These are phyloP conservation scores for Scheffersomyces titani DNA, from an alignment of 1,139 yeast species.

Conservation along the genomic window DNA sequence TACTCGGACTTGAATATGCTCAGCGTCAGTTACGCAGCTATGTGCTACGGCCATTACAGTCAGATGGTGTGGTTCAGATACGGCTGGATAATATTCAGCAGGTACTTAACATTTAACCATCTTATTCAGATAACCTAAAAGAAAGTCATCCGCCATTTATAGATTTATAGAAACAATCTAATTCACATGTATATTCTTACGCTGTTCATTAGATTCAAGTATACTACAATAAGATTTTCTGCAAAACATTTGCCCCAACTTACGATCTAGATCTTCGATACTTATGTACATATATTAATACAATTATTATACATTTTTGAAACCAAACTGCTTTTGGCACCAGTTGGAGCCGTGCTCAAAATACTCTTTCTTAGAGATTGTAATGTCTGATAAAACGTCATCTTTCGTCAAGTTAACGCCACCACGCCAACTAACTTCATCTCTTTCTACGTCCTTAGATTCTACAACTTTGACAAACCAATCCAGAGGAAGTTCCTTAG, in stretches of 20 bases:
- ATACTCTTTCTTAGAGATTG: constrained; percentile 76
- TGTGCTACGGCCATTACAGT: constrained; percentile 80
- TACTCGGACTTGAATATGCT: constrained; percentile 60
- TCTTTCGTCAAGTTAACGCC: constrained; percentile 52
- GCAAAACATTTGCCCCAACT: background rate
- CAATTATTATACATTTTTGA: constrained; percentile 35
- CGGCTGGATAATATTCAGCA: constrained; percentile 79
- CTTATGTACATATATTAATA: background rate
- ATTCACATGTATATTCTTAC: background rate
- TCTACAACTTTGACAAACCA: constrained; percentile 56
- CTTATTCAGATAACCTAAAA: constrained; percentile 33
- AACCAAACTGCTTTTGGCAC: constrained; percentile 76
- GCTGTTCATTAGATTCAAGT: background rate
- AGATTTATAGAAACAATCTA: background rate
- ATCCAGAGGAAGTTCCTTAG: constrained; percentile 65
- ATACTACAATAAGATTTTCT: background rate
- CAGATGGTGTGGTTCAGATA: constrained; percentile 97
- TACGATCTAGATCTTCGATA: constrained; percentile 1
- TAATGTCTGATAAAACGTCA: constrained; percentile 54
- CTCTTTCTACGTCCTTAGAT: constrained; percentile 11
- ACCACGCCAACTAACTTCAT: constrained; percentile 42
- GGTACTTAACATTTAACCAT: constrained; percentile 77
- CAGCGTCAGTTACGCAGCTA: constrained; percentile 65
- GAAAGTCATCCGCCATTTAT: background rate
- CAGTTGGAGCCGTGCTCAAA: constrained; percentile 84